Percentiles rank a stretch among this genome's conserved stretches.
phyloP scores from a whole-genome alignment of 148 eudicot genomes.

The Rhododendron molle region DNA sequence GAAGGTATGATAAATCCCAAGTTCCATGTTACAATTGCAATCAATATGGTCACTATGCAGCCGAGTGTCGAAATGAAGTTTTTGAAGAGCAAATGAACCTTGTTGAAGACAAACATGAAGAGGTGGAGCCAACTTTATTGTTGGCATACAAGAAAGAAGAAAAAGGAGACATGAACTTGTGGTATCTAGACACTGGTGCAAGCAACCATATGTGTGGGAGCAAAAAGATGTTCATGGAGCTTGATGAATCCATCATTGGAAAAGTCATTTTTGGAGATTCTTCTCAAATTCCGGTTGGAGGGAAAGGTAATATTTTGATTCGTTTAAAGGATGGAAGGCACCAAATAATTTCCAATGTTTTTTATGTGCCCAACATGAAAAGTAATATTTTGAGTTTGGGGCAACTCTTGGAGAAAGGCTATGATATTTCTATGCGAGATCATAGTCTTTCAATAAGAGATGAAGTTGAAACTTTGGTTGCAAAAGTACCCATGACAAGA shows the following conservation, averaged over 20 bases:
- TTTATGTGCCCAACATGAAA: too few species aligned
- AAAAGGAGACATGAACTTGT: not conserved
- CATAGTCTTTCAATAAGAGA: too few species aligned
- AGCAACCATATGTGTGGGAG: not conserved
- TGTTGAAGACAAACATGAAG: not conserved
- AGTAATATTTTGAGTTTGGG: too few species aligned
- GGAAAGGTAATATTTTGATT: constrained; percentile 12
- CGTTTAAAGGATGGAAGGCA: constrained; percentile 5
- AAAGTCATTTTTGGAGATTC: constrained; percentile 11
- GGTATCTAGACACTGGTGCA: not conserved
- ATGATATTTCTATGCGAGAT: too few species aligned
- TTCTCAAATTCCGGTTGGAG: not conserved
- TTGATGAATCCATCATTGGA: not conserved
- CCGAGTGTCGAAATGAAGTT: not conserved
- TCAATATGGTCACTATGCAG: not conserved
- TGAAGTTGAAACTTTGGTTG: too few species aligned
- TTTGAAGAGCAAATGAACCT: not conserved
- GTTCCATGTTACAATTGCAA: not conserved
- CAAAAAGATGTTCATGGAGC: not conserved
- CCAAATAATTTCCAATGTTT: too few species aligned
- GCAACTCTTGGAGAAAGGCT: too few species aligned
- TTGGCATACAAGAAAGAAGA: not conserved
- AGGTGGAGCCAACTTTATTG: not conserved
- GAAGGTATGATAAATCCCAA: not conserved
- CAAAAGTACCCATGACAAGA: too few species aligned